Evolutionary conservation across 2,329 filamentous ascomycete species (phyloP).

Genomic region (Esteya vermicola): DNA sequence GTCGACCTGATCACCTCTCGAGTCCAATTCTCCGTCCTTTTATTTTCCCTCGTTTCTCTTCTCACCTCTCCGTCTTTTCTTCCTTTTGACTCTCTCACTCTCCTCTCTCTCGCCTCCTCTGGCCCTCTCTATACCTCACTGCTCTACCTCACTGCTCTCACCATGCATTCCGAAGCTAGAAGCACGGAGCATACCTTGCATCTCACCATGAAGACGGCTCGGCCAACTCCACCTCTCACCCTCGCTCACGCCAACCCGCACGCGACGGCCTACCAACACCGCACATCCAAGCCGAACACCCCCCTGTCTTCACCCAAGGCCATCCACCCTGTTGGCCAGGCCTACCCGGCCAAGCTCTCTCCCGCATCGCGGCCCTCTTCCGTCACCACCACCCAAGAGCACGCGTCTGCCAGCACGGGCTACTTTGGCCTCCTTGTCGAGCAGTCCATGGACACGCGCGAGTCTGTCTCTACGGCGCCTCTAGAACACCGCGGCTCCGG

Average conservation of each 20-base stretch:
- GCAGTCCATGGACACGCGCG: constrained; percentile 41
- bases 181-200: constrained; percentile 21
- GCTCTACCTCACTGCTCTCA: not conserved
- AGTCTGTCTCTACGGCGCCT: constrained; percentile 47
- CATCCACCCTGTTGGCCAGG: constrained; percentile 39
- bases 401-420: constrained; percentile 55
- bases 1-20: too few relatives aligned
- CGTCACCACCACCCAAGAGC: constrained; percentile 15
- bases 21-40: too few relatives aligned
- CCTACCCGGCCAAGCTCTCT: constrained; percentile 36
- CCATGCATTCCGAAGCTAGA: constrained; percentile 11
- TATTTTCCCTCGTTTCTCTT: not conserved
- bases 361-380: constrained; percentile 15
- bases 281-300: constrained; percentile 29
- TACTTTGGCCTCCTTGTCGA: constrained; percentile 73
- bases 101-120: not conserved
- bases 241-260: constrained; percentile 16
- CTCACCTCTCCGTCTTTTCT: not conserved
- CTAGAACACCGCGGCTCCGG: constrained; percentile 69
- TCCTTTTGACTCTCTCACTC: not conserved
- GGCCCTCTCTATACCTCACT: not conserved
- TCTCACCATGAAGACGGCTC: constrained; percentile 32
- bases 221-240: constrained; percentile 19
- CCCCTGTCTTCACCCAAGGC: constrained; percentile 37
- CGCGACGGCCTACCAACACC: constrained; percentile 24